Conservation (phyloP, 192 early-diverging fungal species). For the Coemansia furcata region DNA sequence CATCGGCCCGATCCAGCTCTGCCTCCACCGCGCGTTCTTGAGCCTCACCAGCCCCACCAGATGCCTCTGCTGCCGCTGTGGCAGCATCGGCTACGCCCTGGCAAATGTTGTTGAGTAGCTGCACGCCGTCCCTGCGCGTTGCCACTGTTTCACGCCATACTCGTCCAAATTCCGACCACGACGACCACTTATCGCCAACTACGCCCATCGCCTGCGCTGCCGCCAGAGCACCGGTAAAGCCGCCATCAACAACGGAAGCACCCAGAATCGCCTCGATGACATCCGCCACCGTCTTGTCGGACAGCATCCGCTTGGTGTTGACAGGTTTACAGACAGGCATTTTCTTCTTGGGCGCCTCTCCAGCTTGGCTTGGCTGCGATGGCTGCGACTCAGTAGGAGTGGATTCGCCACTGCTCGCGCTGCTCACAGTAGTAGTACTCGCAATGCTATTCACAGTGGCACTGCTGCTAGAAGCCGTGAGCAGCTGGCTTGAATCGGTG, state of each 20-base stretch:
- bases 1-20: slow-evolving; percentile 32
- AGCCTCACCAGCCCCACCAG: not conserved
- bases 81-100: not conserved
- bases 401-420: not conserved
- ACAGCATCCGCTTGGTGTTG: slow-evolving; percentile 48
- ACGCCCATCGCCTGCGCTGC: slow-evolving; percentile 59
- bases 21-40: slow-evolving; percentile 23
- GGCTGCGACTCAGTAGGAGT: not conserved
- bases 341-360: not conserved
- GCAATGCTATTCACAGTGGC: not conserved
- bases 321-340: not conserved
- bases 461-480: not conserved
- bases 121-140: slow-evolving; percentile 14
- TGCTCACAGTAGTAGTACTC: not conserved
- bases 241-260: slow-evolving; percentile 64
- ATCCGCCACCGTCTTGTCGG: slow-evolving; percentile 85
- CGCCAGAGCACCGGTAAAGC: slow-evolving; percentile 53
- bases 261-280: slow-evolving; percentile 82
- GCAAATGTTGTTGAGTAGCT: slow-evolving; percentile 13
- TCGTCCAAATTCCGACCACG: slow-evolving; percentile 27
- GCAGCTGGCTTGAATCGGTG: not conserved
- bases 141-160: slow-evolving; percentile 19
- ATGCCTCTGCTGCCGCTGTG: not conserved
- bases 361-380: not conserved
- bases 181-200: slow-evolving; percentile 20